Evolutionary conservation across 192 early-diverging fungal species (phyloP).

Genomic region (Coemansia sp.): DNA sequence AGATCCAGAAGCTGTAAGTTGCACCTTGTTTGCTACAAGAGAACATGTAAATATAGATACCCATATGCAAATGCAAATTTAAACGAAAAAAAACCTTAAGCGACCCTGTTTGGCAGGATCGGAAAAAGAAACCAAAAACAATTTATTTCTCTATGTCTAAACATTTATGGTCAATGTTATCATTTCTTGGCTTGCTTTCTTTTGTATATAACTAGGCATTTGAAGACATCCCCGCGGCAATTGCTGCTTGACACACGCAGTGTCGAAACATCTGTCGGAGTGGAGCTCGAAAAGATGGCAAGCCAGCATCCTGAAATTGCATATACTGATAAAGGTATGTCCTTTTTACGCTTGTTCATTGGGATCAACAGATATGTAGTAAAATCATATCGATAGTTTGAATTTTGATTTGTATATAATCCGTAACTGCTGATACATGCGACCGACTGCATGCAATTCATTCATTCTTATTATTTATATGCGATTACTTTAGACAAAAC

Average conservation of each 20-base stretch:
- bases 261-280: neutral
- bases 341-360: neutral
- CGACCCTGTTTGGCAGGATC: too few relatives aligned
- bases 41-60: too few relatives aligned
- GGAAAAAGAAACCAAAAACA: neutral
- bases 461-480: neutral
- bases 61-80: too few relatives aligned
- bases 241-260: neutral
- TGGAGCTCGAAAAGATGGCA: constrained; percentile 14
- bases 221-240: neutral
- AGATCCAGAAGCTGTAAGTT: constrained; percentile 37
- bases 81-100: too few relatives aligned
- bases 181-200: too few relatives aligned
- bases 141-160: neutral
- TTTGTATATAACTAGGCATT: neutral
- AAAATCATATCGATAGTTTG: too few relatives aligned
- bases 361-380: too few relatives aligned
- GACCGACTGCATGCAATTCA: neutral
- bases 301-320: constrained; percentile 15
- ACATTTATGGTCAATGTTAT: too few relatives aligned
- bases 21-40: too few relatives aligned
- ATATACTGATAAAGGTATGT: constrained; percentile 8
- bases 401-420: too few relatives aligned
- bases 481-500: neutral
- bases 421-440: too few relatives aligned